These are phyloP conservation scores for Botrytis cinerea DNA, from an alignment of 2,329 filamentous ascomycete genomes.

Conservation along the genomic window DNA sequence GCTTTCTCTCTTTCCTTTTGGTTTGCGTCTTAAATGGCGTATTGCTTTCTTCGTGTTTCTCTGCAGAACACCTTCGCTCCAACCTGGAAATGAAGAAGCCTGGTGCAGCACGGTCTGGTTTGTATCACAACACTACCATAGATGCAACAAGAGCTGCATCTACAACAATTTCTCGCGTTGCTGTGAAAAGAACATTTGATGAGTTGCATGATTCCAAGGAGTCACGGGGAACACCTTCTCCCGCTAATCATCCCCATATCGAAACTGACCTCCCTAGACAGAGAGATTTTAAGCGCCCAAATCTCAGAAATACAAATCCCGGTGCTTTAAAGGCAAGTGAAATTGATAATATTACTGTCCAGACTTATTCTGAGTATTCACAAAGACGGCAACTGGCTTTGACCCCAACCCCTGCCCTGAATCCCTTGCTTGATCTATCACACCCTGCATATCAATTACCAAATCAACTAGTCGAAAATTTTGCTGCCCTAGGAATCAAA, in stretches of 20 bases:
- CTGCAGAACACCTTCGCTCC: background rate
- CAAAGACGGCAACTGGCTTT: slow-evolving; percentile 55
- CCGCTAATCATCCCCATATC: background rate
- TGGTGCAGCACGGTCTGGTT: background rate
- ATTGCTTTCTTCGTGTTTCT: background rate
- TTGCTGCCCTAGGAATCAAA: slow-evolving; percentile 65
- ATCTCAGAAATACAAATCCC: slow-evolving; percentile 29
- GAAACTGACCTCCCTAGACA: background rate
- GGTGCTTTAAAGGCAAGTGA: slow-evolving; percentile 47
- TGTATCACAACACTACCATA: slow-evolving; percentile 35
- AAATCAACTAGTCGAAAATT: slow-evolving; percentile 60
- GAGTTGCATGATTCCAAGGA: slow-evolving; percentile 14
- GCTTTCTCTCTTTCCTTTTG: background rate
- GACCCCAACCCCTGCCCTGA: slow-evolving; percentile 54
- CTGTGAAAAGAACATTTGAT: slow-evolving; percentile 35
- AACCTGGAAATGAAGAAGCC: background rate
- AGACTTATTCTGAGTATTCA: slow-evolving; percentile 53
- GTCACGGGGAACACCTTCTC: background rate
- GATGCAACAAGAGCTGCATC: slow-evolving; percentile 29
- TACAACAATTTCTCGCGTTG: slow-evolving; percentile 32
- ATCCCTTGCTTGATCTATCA: slow-evolving; percentile 61
- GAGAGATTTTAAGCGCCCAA: slow-evolving; percentile 18
- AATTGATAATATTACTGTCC: slow-evolving; percentile 46
- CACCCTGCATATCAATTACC: slow-evolving; percentile 67
- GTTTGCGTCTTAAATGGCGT: slow-evolving; percentile 11